These are phyloP conservation scores for Dillenia turbinata DNA, from an alignment of 164 flowering plant species.

Conservation along the genomic window DNA sequence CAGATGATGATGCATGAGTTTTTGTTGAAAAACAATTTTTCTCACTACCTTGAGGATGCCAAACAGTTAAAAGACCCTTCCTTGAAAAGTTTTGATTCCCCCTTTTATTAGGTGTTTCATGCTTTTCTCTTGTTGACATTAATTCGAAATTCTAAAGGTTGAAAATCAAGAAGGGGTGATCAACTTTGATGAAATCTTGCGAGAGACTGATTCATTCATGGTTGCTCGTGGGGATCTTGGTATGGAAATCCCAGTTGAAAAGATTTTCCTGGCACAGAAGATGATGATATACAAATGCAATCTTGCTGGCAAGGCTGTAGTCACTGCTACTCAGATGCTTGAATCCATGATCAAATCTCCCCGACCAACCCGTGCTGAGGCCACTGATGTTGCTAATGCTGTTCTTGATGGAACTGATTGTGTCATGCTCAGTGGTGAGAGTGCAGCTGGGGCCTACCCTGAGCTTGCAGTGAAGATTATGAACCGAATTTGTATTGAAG, in stretches of 20 bases:
- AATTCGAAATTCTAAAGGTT: slow-evolving; percentile 33
- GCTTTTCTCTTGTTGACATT: not conserved
- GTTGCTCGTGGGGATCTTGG: slow-evolving; percentile 97
- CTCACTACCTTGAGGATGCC: not conserved
- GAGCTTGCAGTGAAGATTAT: slow-evolving; percentile 80
- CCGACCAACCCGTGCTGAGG: slow-evolving; percentile 85
- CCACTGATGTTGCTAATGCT: slow-evolving; percentile 88
- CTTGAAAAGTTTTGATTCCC: too few species aligned
- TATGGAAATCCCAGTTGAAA: slow-evolving; percentile 92
- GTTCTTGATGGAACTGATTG: slow-evolving; percentile 88
- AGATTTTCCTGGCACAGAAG: slow-evolving; percentile 86
- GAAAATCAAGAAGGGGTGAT: slow-evolving; percentile 91
- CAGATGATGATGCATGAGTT: not conserved
- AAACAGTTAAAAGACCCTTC: not conserved
- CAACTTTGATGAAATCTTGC: slow-evolving; percentile 83
- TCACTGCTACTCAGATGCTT: slow-evolving; percentile 91
- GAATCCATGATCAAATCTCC: slow-evolving; percentile 93
- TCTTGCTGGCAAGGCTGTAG: slow-evolving; percentile 78
- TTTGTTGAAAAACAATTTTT: not conserved
- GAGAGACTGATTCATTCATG: slow-evolving; percentile 85
- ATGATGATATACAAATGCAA: slow-evolving; percentile 96
- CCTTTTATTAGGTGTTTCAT: not conserved
- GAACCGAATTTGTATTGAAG: slow-evolving; percentile 75
- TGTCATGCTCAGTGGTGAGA: slow-evolving; percentile 94
- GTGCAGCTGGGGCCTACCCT: slow-evolving; percentile 88